Percentiles rank a stretch among this genome's conserved stretches.
phyloP scores from a whole-genome alignment of 805 yeast species.

The Kodamaea fukazawae region DNA sequence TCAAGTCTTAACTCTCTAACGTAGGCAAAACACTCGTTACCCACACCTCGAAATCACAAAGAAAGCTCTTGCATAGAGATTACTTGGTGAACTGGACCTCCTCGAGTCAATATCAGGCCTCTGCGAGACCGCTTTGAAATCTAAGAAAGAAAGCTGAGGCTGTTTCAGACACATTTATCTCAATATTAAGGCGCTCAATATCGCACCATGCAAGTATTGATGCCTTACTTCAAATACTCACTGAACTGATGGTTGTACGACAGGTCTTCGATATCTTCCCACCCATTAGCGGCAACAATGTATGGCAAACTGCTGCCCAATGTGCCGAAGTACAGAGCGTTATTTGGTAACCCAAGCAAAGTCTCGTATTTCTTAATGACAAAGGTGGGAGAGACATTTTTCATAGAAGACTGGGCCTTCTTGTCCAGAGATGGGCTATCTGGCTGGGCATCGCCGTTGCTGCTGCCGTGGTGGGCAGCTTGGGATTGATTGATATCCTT shows the following conservation, averaged over 20 bases:
- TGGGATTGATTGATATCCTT: conserved; percentile 22
- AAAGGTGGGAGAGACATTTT: conserved; percentile 49
- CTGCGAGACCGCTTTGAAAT: no score
- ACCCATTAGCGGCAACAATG: conserved; percentile 44
- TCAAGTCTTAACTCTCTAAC: no score
- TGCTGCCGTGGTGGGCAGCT: conserved; percentile 5
- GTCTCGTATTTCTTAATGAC: conserved; percentile 55
- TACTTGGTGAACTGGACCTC: no score
- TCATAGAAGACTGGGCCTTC: conserved; percentile 19
- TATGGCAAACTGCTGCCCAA: conserved; percentile 55
- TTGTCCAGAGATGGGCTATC: conserved; percentile 7
- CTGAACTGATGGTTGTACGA: conserved; percentile 15
- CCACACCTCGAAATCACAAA: no score
- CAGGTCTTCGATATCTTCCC: conserved; percentile 34
- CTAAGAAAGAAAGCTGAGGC: no score
- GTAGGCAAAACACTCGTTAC: no score
- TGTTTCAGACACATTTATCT: no score
- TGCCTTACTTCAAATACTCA: conserved; percentile 15
- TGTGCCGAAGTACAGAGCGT: conserved; percentile 37
- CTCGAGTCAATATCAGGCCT: no score
- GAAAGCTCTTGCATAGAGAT: no score
- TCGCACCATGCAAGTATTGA: no score
- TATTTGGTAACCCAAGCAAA: conserved; percentile 53
- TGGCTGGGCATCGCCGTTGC: conserved; percentile 3
- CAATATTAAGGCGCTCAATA: no score